Percentiles rank a stretch among this genome's conserved stretches.
These are phyloP conservation scores for Oryza glumipatula DNA, from an alignment of 176 grass and related monocot species.

Conservation along the genomic window DNA sequence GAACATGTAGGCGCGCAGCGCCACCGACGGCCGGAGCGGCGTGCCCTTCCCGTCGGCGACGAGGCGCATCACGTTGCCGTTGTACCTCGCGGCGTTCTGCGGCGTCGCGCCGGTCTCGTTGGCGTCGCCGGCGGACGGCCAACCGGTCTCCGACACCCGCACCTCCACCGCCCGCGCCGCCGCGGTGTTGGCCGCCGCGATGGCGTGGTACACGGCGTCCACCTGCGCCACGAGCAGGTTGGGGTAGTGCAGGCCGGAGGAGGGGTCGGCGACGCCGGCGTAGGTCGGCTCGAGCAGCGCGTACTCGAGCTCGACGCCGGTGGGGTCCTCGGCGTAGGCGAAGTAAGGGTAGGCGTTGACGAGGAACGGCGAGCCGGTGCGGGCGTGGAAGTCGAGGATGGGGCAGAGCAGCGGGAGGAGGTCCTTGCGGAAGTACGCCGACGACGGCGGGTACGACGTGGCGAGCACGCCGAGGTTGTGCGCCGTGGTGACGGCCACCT, in stretches of 20 bases:
- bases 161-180: conserved; percentile 52
- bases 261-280: conserved; percentile 46
- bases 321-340: conserved; percentile 60
- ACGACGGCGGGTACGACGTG: conserved; percentile 71
- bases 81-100: conserved; percentile 66
- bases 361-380: conserved; percentile 64
- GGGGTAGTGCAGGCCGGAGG: conserved; percentile 55
- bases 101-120: conserved; percentile 59
- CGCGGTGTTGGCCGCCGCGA: conserved; percentile 54
- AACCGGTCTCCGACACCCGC: conserved; percentile 73
- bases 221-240: conserved; percentile 74
- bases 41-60: conserved; percentile 68
- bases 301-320: conserved; percentile 59
- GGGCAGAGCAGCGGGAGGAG: conserved; percentile 61
- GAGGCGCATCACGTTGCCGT: conserved; percentile 66
- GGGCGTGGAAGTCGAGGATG: conserved; percentile 66
- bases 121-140: conserved; percentile 68
- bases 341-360: conserved; percentile 95
- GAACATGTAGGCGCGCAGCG: conserved; percentile 67
- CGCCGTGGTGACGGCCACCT: conserved; percentile 62
- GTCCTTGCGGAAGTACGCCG: conserved; percentile 58
- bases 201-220: conserved; percentile 75
- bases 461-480: conserved; percentile 74
- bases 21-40: conserved; percentile 52
- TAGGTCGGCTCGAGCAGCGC: conserved; percentile 53